Base-by-base conservation (phyloP, 2,329 filamentous ascomycete genomes). In the Emergomyces orientalis region DNA sequence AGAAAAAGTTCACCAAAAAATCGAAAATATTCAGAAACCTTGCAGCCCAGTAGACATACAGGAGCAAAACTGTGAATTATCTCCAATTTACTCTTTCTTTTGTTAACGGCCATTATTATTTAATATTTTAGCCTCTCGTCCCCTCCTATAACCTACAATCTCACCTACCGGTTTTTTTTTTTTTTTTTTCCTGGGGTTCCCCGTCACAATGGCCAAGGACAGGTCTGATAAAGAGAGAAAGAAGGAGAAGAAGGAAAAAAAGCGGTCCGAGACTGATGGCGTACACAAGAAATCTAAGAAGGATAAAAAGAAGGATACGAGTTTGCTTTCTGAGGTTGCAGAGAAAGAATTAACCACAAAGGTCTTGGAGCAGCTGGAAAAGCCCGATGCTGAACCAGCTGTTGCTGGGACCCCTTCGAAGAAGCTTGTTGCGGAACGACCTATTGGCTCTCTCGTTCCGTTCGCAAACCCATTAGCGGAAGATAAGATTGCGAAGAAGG, bases 401-500 rank as follows among this genome's bases (percentile, higher is more conserved):
- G 69, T 69, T 59, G 70, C 63, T 37, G 68, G 69, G 9, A 65
- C 66, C 59, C 68, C 73, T 55, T 67, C 64, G 58, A 64, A 63
- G 47, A 52, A 52, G 32, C 3, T 32, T 1, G 54, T 34, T 39
- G 9, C 34, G 22, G 37, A 54, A 41, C 72, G 73, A 63, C 77
- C 77, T 60, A 65, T 79, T 61, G 79, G 79, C 54, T 78, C 79
- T 45, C 68, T 80, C 61, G 79, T 81, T 65, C 79, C 79, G 13
- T 81, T 81, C 68, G 79, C 79, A 66, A 76, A 78, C 67, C 79
- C 79, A 61, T 69, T 81, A 68, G 78, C 78, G 5, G 79, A 81
- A 66, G 79, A 81, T 63, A 81, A 81, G 74, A 71, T 73, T 62
- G 77, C 76, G 64, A 81, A 80, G 76, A 81, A 81, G 73, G 77